These are phyloP conservation scores for Debaryomyces robertsiae DNA, from an alignment of 1,139 yeast genomes.

Conservation along the genomic window DNA sequence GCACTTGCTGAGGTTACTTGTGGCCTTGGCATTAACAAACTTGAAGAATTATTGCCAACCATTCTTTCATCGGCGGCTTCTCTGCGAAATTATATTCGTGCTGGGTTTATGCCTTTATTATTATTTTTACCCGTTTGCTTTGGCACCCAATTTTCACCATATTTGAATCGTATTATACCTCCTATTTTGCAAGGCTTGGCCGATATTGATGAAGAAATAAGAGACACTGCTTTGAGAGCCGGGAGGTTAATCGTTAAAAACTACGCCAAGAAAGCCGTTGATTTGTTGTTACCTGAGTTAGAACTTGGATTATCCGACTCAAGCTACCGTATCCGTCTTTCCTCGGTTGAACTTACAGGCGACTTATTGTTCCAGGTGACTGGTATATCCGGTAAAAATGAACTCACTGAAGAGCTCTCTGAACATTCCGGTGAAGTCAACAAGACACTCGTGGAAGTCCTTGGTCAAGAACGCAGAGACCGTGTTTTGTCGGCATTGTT, in stretches of 20 bases:
- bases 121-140: constrained; percentile 92
- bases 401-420: constrained; percentile 62
- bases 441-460: constrained; percentile 68
- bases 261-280: constrained; percentile 92
- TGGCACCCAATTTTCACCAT: constrained; percentile 90
- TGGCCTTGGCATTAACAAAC: constrained; percentile 83
- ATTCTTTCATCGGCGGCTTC: constrained; percentile 75
- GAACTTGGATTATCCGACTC: constrained; percentile 85
- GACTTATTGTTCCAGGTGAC: constrained; percentile 93
- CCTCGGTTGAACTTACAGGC: constrained; percentile 96
- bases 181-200: constrained; percentile 92
- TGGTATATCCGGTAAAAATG: constrained; percentile 77
- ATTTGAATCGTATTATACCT: constrained; percentile 80
- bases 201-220: constrained; percentile 80
- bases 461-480: constrained; percentile 89
- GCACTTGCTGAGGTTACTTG: constrained; percentile 92
- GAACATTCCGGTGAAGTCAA: constrained; percentile 63
- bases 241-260: constrained; percentile 91
- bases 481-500: constrained; percentile 81
- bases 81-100: constrained; percentile 72
- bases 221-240: constrained; percentile 89
- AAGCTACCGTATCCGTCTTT: constrained; percentile 84
- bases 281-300: constrained; percentile 87
- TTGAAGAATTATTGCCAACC: constrained; percentile 85
- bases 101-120: constrained; percentile 90